phyloP scores from a whole-genome alignment of 2,329 filamentous ascomycete genomes.

The Phialophora expanda region DNA sequence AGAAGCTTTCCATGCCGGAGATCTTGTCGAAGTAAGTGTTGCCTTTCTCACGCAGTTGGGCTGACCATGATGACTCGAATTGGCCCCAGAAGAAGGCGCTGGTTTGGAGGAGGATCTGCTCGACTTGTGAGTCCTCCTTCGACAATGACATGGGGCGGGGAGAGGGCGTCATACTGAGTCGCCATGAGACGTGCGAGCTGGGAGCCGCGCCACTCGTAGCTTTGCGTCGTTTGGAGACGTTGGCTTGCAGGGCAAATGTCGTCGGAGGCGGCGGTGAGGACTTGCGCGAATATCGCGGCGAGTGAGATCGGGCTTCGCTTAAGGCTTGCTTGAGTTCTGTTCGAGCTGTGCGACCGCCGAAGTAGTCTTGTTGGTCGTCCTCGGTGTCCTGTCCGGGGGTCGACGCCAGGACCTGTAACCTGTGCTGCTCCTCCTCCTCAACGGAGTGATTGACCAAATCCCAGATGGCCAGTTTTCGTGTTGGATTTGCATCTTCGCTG shows the following conservation, averaged over 20 bases:
- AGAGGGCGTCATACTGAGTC: conserved; percentile 16
- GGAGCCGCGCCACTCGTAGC: background rate
- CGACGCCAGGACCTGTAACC: conserved; percentile 4
- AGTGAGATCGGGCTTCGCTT: conserved; percentile 11
- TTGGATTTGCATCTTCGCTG: conserved; percentile 1
- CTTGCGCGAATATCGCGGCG: conserved; percentile 5
- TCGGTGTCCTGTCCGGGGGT: conserved; percentile 18
- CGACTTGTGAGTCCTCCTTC: conserved; percentile 24
- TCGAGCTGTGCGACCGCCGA: conserved; percentile 8
- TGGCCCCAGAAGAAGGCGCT: conserved; percentile 17
- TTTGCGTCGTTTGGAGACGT: conserved; percentile 22
- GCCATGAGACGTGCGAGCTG: conserved; percentile 22
- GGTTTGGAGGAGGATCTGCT: conserved; percentile 20
- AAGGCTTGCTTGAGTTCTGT: conserved; percentile 20
- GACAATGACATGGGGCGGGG: conserved; percentile 13
- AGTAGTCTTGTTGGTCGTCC: conserved; percentile 12
- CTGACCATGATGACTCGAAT: conserved; percentile 25
- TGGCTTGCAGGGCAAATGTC: conserved; percentile 14
- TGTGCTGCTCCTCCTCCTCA: conserved; percentile 22
- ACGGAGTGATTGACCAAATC: conserved; percentile 25
- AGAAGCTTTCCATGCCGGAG: conserved; percentile 23
- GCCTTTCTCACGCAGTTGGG: conserved; percentile 11
- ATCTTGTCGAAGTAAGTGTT: conserved; percentile 11
- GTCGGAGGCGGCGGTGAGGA: background rate
- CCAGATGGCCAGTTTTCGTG: conserved; percentile 23